Evolutionary conservation across 805 yeast genomes (phyloP), one percentile per base, ranked within the genome.

Genomic region (Saccharomyces kudriavzevii): DNA sequence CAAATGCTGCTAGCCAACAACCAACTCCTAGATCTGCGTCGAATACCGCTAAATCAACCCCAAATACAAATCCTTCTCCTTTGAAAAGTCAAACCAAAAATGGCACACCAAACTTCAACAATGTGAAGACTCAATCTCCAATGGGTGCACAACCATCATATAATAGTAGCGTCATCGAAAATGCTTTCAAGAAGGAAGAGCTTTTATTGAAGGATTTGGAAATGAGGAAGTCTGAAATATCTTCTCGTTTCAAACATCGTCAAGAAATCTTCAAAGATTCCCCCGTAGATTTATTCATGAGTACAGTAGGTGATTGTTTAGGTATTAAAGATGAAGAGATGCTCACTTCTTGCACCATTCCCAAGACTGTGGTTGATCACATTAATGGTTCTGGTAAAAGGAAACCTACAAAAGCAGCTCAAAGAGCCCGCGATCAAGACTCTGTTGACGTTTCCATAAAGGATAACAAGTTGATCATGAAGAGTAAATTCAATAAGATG

Each of bases 351-450:
- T 14, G 58, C 61, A 27, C 50, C 54, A 43, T 67, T 17, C 63
- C 71, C 5, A 65, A 59, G 25, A 51, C 56, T 27, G 50, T 64
- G 8, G 56, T 66, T 22, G 72, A 68, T 45, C 57, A 57, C 25
- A 58, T 64, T 14, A 70, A 70, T 53, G 65, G 68, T n/a, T 60
- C 69, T 9, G 71, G 71, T 27, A 70, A 67, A 58, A 67, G 63
- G 54, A 66, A 66, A 47, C 25, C 63, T 4, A 58, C 66, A 3
- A 68, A 68, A 46, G 63, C 68, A 5, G 61, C 64, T 5, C 70
- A 66, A 49, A 63, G 66, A 49, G 63, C 58, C 2, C 63, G 68
- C 49, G 72, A 68, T 51, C 68, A 61, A 50, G 73, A 70, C 43
- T 58, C 60, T 6, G 63, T 66, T 4, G 55, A 60, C 10, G 54